Evolutionary conservation across 257 asterid genomes (phyloP), one percentile per base, ranked within the genome.

Genomic region (Verbascum thapsus): DNA sequence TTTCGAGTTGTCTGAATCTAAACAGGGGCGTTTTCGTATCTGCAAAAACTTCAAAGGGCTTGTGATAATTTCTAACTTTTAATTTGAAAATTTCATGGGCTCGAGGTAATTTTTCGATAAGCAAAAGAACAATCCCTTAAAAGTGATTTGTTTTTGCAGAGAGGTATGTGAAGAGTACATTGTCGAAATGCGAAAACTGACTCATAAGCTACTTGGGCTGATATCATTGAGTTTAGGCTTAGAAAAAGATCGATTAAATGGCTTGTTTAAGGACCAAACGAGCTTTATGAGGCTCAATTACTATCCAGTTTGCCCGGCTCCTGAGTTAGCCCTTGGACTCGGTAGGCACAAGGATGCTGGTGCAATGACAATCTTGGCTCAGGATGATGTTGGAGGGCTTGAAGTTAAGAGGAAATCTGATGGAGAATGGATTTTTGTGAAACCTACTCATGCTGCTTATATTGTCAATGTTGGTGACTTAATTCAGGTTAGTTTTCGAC

Each of bases 331-430:
- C 55, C 90, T 89, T 8, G 95, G 96, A 1, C 87, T 85, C 3
- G 90, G 94, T n/a, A 58, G 87, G 10, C 96, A 87, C 72, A 87
- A 81, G 77, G 96, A 85, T 39, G 83, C 78, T 0, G 88, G 80
- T 32, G 81, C 80, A 34, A 64, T 87, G 71, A 87, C 92, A 7
- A 72, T 84, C 35, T 76, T 87, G 53, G 84, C 76, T 60, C 96
- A 88, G 51, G 96, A 88, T 39, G 74, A 80, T 0, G 85, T 84
- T 18, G 95, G 90, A 1, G 96, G 96, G 8, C 90, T 86, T 26
- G 77, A 88, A 69, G 90, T 88, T 26, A 88, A 71, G 78, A 66
- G 94, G 45, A 86, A 86, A 73, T 65, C 72, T 0, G 94, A 88
- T 50, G 96, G 90, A 37, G 86, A 88, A 55, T 88, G 96, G 96